These are phyloP conservation scores for Colletotrichum plurivorum DNA, from an alignment of 2,329 filamentous ascomycete genomes.

Conservation along the genomic window DNA sequence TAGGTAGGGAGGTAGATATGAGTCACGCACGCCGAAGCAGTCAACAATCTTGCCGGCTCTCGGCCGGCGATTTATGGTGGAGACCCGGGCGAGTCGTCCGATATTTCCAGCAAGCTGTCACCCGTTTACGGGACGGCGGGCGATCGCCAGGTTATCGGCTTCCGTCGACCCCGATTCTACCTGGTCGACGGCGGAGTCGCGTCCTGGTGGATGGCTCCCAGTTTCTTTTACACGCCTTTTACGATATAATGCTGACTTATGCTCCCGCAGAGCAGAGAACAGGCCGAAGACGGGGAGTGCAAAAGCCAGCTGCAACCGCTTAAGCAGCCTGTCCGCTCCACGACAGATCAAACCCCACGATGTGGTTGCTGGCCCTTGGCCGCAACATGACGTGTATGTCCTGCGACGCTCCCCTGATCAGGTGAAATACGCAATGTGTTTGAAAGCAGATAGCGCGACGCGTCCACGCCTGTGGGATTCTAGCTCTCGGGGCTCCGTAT, in stretches of 20 bases:
- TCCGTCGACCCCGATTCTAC: no score
- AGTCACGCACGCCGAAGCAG: no score
- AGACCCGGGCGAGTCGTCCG: no score
- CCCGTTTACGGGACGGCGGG: no score
- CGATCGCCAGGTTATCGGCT: no score
- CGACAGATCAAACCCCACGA: conserved; percentile 8
- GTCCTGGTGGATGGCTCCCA: background rate
- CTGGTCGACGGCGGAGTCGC: no score
- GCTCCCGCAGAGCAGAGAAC: background rate
- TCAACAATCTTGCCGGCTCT: no score
- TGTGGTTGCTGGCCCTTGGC: background rate
- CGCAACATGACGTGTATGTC: background rate
- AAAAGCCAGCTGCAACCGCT: conserved; percentile 37
- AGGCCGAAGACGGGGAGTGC: background rate
- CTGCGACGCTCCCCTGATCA: no score
- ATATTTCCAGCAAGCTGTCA: no score
- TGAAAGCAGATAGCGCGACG: background rate
- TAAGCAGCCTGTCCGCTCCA: conserved; percentile 25
- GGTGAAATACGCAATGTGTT: no score
- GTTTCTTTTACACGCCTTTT: background rate
- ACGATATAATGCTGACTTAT: background rate
- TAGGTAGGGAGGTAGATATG: no score
- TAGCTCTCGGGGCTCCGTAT: background rate
- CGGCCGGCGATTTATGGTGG: no score
- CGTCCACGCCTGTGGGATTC: conserved; percentile 17